phyloP scores from a whole-genome alignment of 208 protist species.

The Crithidia acanthocephali region DNA sequence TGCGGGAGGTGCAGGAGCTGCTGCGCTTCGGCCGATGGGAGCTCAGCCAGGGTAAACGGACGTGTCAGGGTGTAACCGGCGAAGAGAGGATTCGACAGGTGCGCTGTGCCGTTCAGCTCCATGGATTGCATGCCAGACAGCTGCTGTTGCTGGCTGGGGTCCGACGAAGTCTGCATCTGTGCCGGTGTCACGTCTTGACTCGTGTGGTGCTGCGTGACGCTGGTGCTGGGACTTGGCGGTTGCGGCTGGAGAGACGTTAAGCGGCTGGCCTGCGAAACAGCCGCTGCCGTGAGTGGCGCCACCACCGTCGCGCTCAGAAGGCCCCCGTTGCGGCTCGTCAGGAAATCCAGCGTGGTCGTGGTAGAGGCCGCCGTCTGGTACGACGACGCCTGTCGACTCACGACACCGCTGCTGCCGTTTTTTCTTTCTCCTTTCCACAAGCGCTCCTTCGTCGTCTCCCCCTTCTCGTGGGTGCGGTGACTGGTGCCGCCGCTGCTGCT shows the following conservation, averaged over 20 bases:
- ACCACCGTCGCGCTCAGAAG: background rate
- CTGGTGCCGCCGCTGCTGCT: background rate
- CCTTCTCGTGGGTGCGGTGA: background rate
- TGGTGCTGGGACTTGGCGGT: background rate
- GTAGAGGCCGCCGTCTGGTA: background rate
- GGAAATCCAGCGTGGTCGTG: conserved; percentile 12
- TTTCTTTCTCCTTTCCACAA: too few relatives aligned
- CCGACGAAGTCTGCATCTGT: background rate
- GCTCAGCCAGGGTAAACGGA: conserved; percentile 30
- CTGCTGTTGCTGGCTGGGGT: background rate
- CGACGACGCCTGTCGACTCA: background rate
- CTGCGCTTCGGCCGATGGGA: background rate
- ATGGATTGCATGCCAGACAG: background rate
- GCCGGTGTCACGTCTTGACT: background rate
- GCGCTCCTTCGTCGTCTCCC: background rate
- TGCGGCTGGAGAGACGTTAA: background rate
- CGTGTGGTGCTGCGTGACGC: too few relatives aligned
- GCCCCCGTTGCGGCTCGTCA: conserved; percentile 19
- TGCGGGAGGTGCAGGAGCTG: conserved; percentile 20
- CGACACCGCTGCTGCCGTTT: background rate
- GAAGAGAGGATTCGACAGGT: conserved; percentile 4
- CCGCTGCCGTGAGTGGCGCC: background rate
- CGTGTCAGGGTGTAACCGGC: conserved; percentile 18
- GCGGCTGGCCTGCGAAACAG: background rate
- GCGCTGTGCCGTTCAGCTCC: too few relatives aligned